Evolutionary conservation across 2,329 filamentous ascomycete genomes (phyloP).

Genomic region (Phialemoniopsis sp.): DNA sequence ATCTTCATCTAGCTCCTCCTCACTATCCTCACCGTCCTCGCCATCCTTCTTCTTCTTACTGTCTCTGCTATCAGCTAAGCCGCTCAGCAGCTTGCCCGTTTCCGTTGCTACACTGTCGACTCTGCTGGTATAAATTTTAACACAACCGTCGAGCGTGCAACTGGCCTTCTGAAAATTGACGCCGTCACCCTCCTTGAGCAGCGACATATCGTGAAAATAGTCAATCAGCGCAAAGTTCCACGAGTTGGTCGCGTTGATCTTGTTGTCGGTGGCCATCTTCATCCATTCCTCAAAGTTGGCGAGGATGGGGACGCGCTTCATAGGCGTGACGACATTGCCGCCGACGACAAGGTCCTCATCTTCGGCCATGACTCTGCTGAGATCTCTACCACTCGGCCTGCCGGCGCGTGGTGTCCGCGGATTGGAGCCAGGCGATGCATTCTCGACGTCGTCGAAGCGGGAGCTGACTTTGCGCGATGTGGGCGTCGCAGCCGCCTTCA

Average conservation of each 20-base stretch:
- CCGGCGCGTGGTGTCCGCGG: conserved; percentile 48
- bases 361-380: conserved; percentile 30
- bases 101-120: conserved; percentile 98
- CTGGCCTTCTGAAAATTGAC: conserved; percentile 99
- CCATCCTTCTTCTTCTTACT: conserved; percentile 69
- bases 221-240: conserved; percentile 99
- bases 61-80: conserved; percentile 81
- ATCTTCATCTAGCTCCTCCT: conserved; percentile 55
- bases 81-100: conserved; percentile 90
- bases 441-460: conserved; percentile 54
- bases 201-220: conserved; percentile 98
- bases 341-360: conserved; percentile 63
- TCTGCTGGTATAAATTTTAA: conserved; percentile 98
- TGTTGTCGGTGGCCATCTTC: conserved; percentile 99
- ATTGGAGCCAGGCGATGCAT: conserved; percentile 50
- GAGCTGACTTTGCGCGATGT: conserved; percentile 60
- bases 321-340: conserved; percentile 79
- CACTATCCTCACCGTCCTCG: conserved; percentile 63
- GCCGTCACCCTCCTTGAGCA: conserved; percentile 91
- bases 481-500: conserved; percentile 73
- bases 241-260: conserved; percentile 96
- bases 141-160: conserved; percentile 94
- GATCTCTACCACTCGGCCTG: conserved; percentile 19
- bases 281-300: conserved; percentile 99
- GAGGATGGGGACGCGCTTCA: conserved; percentile 92